Evolutionary conservation across 331 rosid species (phyloP), one percentile per base, ranked within the genome.

Genomic region (Ulmus americana): DNA sequence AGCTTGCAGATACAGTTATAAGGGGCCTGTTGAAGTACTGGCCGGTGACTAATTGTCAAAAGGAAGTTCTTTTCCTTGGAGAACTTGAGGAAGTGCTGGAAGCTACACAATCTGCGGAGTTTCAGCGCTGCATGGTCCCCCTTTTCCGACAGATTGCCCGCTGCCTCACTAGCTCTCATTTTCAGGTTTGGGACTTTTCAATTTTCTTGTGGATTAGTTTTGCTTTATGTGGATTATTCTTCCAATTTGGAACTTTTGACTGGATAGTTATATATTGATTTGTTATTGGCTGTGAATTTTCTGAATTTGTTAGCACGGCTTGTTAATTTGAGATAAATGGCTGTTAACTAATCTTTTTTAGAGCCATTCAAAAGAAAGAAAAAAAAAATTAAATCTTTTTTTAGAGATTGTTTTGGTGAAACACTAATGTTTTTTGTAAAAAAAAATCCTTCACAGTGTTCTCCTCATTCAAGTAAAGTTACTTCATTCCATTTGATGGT

Each of bases 31-130:
- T 92, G 82, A 92, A 89, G 74, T 92, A 88, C 63, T 92, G 98
- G 98, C 98, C 98, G 0, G 58, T 92, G 59, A 92, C 88, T 50
- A 92, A 92, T 66, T 89, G 98, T 57, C 95, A 87, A 81, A 92
- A 92, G 77, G 97, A 92, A 74, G 95, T 92, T 82, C 91, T 89
- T 65, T 92, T 92, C 79, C 81, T 92, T 39, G 98, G 96, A 68
- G 98, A 92, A 65, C 84, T 92, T 65, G 98, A 92, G 86, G 98
- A 92, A 81, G 95, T 92, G 67, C 82, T 92, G 58, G 98, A 92
- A 83, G 96, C 91, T 15, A 89, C 96, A 6, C 98, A 89, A 66
- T 67, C 89, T 15, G 88, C 91, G 0, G 98, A 92, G 53, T 92
- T 92, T 63, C 97, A 92, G 41, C 96, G 98, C 59, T 86, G 95